Evolutionary conservation across 2,329 filamentous ascomycete genomes (phyloP), one percentile per base, ranked within the genome.

Genomic region (Elsinoe arachidis): DNA sequence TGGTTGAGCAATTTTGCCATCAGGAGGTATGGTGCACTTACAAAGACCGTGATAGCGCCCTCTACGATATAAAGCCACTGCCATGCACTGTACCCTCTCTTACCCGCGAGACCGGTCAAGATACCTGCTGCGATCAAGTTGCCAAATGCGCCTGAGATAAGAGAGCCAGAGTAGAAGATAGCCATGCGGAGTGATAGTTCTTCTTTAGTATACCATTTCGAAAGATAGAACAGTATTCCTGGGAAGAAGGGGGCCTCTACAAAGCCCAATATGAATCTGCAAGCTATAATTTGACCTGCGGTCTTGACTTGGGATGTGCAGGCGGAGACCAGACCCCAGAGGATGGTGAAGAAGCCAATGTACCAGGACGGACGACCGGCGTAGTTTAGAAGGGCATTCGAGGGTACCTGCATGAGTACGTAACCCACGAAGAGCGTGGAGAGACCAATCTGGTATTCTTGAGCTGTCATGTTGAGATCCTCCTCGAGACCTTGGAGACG

Each of bases 141-240:
- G 0, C 84, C 86, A 64, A 90, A 89, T 1, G 86, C 86, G 3
- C 85, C 85, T 0, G 83, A 85, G 17, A 90, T 79, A 26, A 89
- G 74, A 0, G 83, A 82, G 0, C 85, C 87, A 0, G 83, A 82
- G 67, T 87, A 87, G 5, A 88, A 75, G 17, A 85, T 73, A 1
- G 83, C 82, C 12, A 82, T 86, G 9, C 84, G 77, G n/a, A 86
- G 72, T 9, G 80, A 81, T 1, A 87, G 74, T 67, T 87, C 86
- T 61, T 82, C 81, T 44, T 85, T 78, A 0, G 83, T 88, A 64
- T 89, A 89, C 85, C 85, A 88, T 56, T 77, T 75, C 2, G 74
- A 77, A 1, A 87, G 74, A 62, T 82, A 86, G 71, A 83, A 87
- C 2, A 86, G 60, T 2, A 69, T 64, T 37, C 69, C 69, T 0